Base-by-base conservation (phyloP, 1,284 basidiomycete species). In the Ganoderma multipileum region DNA sequence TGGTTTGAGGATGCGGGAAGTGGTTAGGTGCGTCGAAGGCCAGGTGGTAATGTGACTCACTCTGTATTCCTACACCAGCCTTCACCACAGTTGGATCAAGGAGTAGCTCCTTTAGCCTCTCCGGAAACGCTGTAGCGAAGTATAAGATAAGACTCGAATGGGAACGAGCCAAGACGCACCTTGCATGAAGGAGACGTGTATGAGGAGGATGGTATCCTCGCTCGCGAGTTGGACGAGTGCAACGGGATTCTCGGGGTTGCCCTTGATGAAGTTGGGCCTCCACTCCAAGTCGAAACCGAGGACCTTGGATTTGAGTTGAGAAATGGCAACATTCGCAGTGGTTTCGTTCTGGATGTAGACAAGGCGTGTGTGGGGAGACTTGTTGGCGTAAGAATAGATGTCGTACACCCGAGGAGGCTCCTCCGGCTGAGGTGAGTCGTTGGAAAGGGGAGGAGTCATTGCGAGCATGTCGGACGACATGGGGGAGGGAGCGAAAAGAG, bases 281-380 rank as follows among this genome's bases (percentile, higher is more conserved):
- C 92, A 94, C 78, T 94, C 92, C 47, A 92, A 81, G 75, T 94
- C 92, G 70, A 94, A 89, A 44, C 91, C 91, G 63, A 90, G 74
- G 38, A 69, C 52, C 52, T 70, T 76, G 16, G 73, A 64, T n/a
- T 62, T 61, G 38, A 78, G 73, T 50, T 68, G 61, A 0, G 74
- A 57, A 16, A 81, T n/a, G 23, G 75, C 77, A 14, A 63, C 39
- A 26, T 80, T 72, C 2, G 78, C 76, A 1, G 68, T 67, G 0
- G 68, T 66, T 11, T 57, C 67, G 52, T 76, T 72, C 36, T 74
- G 71, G 4, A 77, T 73, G 69, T 81, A 81, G 42, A 74, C 68
- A 0, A 80, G 69, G 7, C 74, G 72, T 0, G 76, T 70, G 39
- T 67, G 60, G 3, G 78, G 78, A 6, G 76, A 72, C 47, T 70